These are phyloP conservation scores for Phaeodactylum tricornutum DNA, from an alignment of 108 stramenopile species.

Conservation along the genomic window DNA sequence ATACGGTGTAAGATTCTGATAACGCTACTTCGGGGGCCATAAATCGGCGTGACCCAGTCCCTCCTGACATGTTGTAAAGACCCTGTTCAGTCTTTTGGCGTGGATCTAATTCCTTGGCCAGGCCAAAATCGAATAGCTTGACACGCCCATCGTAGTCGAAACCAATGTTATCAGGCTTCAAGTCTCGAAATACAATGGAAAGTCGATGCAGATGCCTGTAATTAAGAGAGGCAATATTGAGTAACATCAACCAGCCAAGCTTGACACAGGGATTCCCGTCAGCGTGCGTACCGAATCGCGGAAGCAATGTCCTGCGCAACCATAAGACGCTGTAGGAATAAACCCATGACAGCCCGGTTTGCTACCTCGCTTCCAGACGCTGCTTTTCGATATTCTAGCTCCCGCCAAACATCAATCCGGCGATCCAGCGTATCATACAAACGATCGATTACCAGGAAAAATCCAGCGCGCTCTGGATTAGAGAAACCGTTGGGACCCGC, in stretches of 20 bases:
- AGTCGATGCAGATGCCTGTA: slow-evolving; percentile 34
- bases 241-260: too few relatives aligned
- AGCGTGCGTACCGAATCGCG: too few relatives aligned
- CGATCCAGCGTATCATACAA: slow-evolving; percentile 60
- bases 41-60: slow-evolving; percentile 35
- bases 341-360: not conserved
- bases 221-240: too few relatives aligned
- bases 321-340: slow-evolving; percentile 34
- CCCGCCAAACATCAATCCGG: slow-evolving; percentile 52
- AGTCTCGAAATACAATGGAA: slow-evolving; percentile 29
- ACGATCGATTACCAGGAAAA: slow-evolving; percentile 62
- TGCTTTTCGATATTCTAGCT: slow-evolving; percentile 25
- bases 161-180: slow-evolving; percentile 18
- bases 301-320: slow-evolving; percentile 38
- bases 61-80: slow-evolving; percentile 34
- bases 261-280: too few relatives aligned
- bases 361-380: too few relatives aligned
- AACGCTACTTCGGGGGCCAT: slow-evolving; percentile 48
- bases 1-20: slow-evolving; percentile 33
- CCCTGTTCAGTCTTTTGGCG: slow-evolving; percentile 26
- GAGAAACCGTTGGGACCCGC: slow-evolving; percentile 48
- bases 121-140: slow-evolving; percentile 55
- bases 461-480: slow-evolving; percentile 35
- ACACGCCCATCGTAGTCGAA: slow-evolving; percentile 35
- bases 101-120: slow-evolving; percentile 42